Percentiles rank a stretch among this genome's conserved stretches.
Conservation (phyloP, 176 grass and related monocot species). For the Dactylis glomerata region DNA sequence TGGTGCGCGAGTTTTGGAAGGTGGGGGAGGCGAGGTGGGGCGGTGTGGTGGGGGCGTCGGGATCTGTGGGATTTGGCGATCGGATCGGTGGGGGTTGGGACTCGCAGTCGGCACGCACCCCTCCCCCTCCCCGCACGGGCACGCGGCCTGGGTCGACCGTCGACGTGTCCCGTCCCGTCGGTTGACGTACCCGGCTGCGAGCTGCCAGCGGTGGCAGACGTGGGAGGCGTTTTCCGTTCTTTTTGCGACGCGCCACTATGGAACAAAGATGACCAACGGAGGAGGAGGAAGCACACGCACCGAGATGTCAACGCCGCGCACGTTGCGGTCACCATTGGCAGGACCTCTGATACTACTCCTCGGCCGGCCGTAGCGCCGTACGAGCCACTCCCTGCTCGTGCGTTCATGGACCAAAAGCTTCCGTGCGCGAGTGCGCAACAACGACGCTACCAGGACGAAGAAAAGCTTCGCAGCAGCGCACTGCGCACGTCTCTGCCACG, state of each 20-base stretch:
- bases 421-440: background rate
- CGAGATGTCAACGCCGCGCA: background rate
- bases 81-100: slow-evolving; percentile 40
- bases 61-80: slow-evolving; percentile 43
- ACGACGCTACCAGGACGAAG: background rate
- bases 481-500: slow-evolving; percentile 13
- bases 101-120: background rate
- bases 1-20: background rate
- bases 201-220: background rate
- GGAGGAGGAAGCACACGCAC: background rate
- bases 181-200: background rate
- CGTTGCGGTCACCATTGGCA: background rate
- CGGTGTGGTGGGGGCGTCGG: slow-evolving; percentile 37
- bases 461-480: background rate
- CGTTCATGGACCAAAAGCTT: background rate
- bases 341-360: background rate
- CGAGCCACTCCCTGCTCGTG: background rate
- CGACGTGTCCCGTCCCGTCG: background rate
- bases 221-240: background rate
- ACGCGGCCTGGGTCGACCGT: background rate
- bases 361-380: background rate
- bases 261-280: too few species aligned
- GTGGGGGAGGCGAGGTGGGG: background rate
- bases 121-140: background rate
- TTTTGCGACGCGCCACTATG: background rate